phyloP scores from a whole-genome alignment of 106 monocot genomes.

The Dendrobium chrysotoxum region DNA sequence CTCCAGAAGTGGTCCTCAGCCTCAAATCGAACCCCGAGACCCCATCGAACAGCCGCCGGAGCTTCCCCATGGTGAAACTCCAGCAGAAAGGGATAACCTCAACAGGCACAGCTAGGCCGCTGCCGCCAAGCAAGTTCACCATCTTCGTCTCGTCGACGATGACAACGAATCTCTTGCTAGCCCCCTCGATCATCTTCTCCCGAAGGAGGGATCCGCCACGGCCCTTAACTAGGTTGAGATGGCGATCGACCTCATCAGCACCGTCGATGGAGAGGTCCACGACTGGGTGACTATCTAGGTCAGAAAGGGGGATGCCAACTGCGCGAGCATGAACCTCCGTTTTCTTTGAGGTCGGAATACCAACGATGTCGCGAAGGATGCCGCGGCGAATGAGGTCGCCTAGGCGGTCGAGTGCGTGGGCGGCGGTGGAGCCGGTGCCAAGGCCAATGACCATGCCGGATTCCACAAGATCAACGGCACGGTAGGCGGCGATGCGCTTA shows the following conservation, averaged over 20 bases:
- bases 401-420: conserved; percentile 64
- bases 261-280: conserved; percentile 90
- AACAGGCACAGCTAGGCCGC: conserved; percentile 55
- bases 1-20: conserved; percentile 31
- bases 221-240: conserved; percentile 81
- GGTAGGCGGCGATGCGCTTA: conserved; percentile 73
- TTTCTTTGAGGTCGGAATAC: conserved; percentile 74
- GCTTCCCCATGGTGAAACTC: conserved; percentile 28
- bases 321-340: conserved; percentile 54
- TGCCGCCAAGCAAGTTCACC: conserved; percentile 54
- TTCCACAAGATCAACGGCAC: conserved; percentile 54
- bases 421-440: conserved; percentile 88
- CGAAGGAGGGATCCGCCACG: conserved; percentile 79
- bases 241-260: conserved; percentile 83
- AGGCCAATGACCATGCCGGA: conserved; percentile 83
- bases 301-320: conserved; percentile 55
- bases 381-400: conserved; percentile 65
- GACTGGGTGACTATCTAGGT: conserved; percentile 39
- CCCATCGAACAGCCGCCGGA: conserved; percentile 30
- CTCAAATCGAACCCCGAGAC: conserved; percentile 34
- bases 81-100: conserved; percentile 68
- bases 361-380: conserved; percentile 41
- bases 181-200: conserved; percentile 94
- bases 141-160: conserved; percentile 80
- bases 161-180: conserved; percentile 59